Evolutionary conservation across 1,139 yeast species (phyloP), one percentile per base, ranked within the genome.

Genomic region (Kodamaea fungicola): DNA sequence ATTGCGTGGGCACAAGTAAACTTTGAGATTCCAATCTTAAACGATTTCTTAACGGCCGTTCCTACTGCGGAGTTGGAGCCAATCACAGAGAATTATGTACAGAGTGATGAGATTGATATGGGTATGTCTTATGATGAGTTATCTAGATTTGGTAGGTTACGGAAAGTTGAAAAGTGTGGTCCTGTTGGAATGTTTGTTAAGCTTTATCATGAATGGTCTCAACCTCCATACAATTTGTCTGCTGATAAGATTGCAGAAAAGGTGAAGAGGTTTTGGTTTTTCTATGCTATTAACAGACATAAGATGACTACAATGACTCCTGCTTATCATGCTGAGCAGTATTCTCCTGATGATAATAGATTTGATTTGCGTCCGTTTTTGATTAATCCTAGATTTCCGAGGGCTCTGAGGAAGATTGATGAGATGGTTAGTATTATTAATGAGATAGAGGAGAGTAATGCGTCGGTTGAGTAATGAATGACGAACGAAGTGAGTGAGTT

Each of bases 51-150:
- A 35, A 78, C 77, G 44, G 98, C 98, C 0, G 83, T 92, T 0
- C 99, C 99, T 27, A 92, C 98, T 0, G 99, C 99, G 0, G 99
- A 92, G 59, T 74, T 92, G 39, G 99, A 92, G 55, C 99, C 99
- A 32, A 90, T 88, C 39, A 90, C 98, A 0, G 80, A 84, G 47
- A 74, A 80, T 42, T 90, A 92, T 52, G 95, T 89, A 9, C 99
- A 92, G 61, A 85, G 95, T 32, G 99, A 92, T 59, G 99, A 92
- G 59, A 81, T 78, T 7, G 99, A 92, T 57, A 92, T 92, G 98
- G 99, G 99, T 1, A 84, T 94, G 84, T 85, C 96, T 0, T 92
- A 92, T 55, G 96, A 89, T 46, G 98, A 92, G 57, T 74, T 92
- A 41, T 83, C 96, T 24, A 70, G 84, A 9, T 90, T 92, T 66